Evolutionary conservation across 345 rosid species (phyloP).

Genomic region (Eutrema heterophyllum): DNA sequence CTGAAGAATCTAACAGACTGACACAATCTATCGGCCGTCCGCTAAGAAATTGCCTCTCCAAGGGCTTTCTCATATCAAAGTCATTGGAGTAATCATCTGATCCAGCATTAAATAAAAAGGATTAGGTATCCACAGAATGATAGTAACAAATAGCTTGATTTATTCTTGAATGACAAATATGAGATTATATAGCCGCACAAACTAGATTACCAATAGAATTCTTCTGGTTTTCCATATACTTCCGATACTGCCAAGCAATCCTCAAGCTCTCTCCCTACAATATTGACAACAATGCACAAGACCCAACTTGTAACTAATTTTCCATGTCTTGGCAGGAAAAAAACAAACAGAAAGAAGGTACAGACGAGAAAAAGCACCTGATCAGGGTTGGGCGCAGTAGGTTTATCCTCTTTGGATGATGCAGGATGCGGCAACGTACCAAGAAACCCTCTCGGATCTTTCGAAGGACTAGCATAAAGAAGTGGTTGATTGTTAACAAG

Average conservation of each 20-base stretch:
- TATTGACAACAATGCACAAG: not conserved
- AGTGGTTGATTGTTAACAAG: conserved; percentile 80
- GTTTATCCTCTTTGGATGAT: conserved; percentile 56
- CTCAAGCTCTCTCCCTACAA: conserved; percentile 69
- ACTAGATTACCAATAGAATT: conserved; percentile 19
- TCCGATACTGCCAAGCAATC: conserved; percentile 91
- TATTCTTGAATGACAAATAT: not conserved
- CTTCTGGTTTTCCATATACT: conserved; percentile 68
- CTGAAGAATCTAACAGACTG: conserved; percentile 55
- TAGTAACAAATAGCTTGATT: not conserved
- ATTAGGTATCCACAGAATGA: conserved; percentile 1
- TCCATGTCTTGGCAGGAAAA: conserved; percentile 2
- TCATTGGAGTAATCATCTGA: conserved; percentile 77
- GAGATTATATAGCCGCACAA: not conserved
- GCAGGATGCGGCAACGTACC: conserved; percentile 85
- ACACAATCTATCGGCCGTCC: conserved; percentile 63
- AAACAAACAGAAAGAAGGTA: not conserved
- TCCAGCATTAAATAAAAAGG: conserved; percentile 13
- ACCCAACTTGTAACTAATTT: conserved; percentile 7
- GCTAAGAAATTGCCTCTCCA: conserved; percentile 68
- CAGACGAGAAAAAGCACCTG: conserved; percentile 39
- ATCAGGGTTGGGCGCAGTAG: conserved; percentile 36
- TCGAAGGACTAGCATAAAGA: conserved; percentile 76
- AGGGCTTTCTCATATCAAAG: conserved; percentile 89
- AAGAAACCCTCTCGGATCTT: conserved; percentile 74